Evolutionary conservation across 2,329 filamentous ascomycete species (phyloP).

Genomic region (Alternaria solani): DNA sequence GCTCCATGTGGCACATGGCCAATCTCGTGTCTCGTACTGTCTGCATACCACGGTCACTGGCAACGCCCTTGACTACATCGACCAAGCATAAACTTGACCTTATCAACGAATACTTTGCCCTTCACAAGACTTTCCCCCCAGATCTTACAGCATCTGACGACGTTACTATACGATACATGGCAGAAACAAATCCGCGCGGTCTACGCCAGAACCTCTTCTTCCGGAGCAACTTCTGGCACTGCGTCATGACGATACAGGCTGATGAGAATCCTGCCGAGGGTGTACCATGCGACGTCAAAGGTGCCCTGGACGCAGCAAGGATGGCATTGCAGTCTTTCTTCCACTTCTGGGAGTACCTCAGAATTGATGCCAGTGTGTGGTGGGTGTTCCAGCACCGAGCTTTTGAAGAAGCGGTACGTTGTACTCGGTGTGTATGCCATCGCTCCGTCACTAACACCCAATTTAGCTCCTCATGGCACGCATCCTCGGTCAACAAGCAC

Average conservation of each 20-base stretch:
- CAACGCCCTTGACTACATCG: conserved; percentile 74
- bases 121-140: conserved; percentile 77
- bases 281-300: conserved; percentile 66
- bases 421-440: not conserved
- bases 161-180: conserved; percentile 65
- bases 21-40: conserved; percentile 81
- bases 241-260: conserved; percentile 79
- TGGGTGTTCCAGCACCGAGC: conserved; percentile 86
- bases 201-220: conserved; percentile 79
- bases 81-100: conserved; percentile 74
- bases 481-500: conserved; percentile 49
- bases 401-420: conserved; percentile 78
- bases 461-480: conserved; percentile 50
- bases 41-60: conserved; percentile 76
- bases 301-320: conserved; percentile 77
- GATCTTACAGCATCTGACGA: conserved; percentile 74
- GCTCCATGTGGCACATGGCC: conserved; percentile 79
- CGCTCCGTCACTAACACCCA: not conserved
- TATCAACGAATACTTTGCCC: conserved; percentile 72
- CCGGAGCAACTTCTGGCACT: conserved; percentile 84
- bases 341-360: conserved; percentile 72
- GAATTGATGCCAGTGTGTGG: conserved; percentile 78
- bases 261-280: conserved; percentile 68
- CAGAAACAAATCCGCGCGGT: conserved; percentile 68
- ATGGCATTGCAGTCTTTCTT: conserved; percentile 79